phyloP scores from a whole-genome alignment of 2,329 filamentous ascomycete species.

The Chalaropsis ovoidea region DNA sequence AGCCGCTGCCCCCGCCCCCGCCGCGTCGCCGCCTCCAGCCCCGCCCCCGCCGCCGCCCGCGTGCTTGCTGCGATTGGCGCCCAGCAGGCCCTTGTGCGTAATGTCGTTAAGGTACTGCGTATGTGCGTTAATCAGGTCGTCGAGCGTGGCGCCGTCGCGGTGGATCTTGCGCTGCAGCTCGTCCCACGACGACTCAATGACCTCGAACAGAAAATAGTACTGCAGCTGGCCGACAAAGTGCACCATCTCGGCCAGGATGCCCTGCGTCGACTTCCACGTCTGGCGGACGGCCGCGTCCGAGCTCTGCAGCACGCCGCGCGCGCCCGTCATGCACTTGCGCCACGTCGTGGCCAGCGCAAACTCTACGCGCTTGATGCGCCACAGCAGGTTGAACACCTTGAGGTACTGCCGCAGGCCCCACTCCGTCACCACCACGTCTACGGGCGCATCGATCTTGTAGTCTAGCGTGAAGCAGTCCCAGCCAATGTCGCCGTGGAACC shows the following conservation, averaged over 20 bases:
- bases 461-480: slow-evolving; percentile 99
- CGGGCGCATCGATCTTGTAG: slow-evolving; percentile 93
- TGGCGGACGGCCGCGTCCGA: slow-evolving; percentile 57
- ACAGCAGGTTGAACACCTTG: slow-evolving; percentile 98
- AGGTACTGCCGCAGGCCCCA: slow-evolving; percentile 94
- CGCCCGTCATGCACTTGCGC: slow-evolving; percentile 91
- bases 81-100: slow-evolving; percentile 88
- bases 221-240: slow-evolving; percentile 96
- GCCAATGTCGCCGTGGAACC: slow-evolving; percentile 91
- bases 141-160: slow-evolving; percentile 79
- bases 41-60: slow-evolving; percentile 32
- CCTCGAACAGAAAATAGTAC: slow-evolving; percentile 97
- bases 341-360: slow-evolving; percentile 85
- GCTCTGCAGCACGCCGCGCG: slow-evolving; percentile 76
- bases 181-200: slow-evolving; percentile 93
- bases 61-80: slow-evolving; percentile 48
- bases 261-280: slow-evolving; percentile 85
- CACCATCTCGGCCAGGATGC: slow-evolving; percentile 91
- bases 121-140: slow-evolving; percentile 89
- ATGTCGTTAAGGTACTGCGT: slow-evolving; percentile 84
- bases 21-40: slow-evolving; percentile 35
- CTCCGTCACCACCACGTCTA: slow-evolving; percentile 93
- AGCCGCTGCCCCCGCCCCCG: slow-evolving; percentile 33
- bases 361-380: slow-evolving; percentile 95
- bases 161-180: slow-evolving; percentile 73